Conservation (phyloP, 495 filamentous ascomycete species). For the Penicillium soppii region DNA sequence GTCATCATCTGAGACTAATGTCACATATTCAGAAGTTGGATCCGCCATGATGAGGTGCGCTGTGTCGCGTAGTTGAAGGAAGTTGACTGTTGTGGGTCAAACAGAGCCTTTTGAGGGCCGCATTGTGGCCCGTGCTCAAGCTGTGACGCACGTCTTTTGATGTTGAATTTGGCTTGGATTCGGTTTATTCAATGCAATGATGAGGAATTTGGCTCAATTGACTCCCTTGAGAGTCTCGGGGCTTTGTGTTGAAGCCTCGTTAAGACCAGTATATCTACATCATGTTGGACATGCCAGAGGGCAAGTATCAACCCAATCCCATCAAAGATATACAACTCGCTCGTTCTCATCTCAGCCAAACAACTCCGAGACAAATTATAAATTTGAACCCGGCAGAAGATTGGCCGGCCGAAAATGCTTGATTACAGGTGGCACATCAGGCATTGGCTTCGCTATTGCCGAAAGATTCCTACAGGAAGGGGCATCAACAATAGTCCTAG, state of each 20-base stretch:
- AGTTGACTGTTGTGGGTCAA: neutral
- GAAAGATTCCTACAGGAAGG: constrained; percentile 63
- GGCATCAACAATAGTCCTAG: constrained; percentile 52
- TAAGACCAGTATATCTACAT: neutral
- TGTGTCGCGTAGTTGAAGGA: constrained; percentile 8
- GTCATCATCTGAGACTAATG: constrained; percentile 80
- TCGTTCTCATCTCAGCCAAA: constrained; percentile 10
- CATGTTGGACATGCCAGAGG: neutral
- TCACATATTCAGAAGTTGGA: constrained; percentile 60
- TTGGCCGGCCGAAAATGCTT: constrained; percentile 49
- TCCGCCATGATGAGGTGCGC: constrained; percentile 18
- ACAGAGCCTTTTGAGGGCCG: constrained; percentile 5
- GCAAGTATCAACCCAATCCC: neutral
- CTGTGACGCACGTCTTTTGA: constrained; percentile 2
- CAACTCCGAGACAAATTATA: neutral
- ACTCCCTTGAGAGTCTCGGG: neutral
- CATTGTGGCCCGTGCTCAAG: constrained; percentile 29
- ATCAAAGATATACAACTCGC: constrained; percentile 4
- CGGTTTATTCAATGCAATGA: neutral
- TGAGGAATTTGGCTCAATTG: neutral
- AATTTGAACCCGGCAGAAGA: constrained; percentile 18
- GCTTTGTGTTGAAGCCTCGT: neutral
- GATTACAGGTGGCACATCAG: constrained; percentile 63
- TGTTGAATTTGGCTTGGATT: neutral
- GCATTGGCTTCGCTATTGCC: constrained; percentile 70